Conservation (phyloP, 2,329 filamentous ascomycete genomes). For the Diaporthe sp. region DNA sequence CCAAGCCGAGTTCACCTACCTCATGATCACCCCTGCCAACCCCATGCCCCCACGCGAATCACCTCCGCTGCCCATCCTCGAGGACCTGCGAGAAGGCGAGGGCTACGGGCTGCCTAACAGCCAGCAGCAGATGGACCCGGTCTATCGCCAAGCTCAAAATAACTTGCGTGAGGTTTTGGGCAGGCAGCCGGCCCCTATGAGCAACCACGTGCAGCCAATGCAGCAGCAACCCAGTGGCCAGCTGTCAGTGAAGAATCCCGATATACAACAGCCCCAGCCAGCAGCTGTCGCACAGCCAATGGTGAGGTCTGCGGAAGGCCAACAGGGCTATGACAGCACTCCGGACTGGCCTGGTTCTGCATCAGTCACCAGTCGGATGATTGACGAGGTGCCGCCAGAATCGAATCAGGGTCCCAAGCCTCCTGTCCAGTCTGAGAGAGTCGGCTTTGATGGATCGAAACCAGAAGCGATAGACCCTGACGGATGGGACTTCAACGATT, state of each 20-base stretch:
- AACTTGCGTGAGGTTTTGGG: slow-evolving; percentile 35
- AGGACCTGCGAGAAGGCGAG: slow-evolving; percentile 70
- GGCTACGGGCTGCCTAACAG: slow-evolving; percentile 58
- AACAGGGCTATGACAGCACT: slow-evolving; percentile 47
- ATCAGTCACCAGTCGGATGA: slow-evolving; percentile 42
- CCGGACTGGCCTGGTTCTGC: slow-evolving; percentile 50
- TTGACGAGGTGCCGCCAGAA: slow-evolving; percentile 43
- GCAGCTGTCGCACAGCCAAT: slow-evolving; percentile 53
- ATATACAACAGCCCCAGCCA: slow-evolving; percentile 50
- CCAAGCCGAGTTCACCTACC: slow-evolving; percentile 75
- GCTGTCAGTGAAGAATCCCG: slow-evolving; percentile 47
- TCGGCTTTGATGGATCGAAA: slow-evolving; percentile 62
- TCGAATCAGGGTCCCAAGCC: slow-evolving; percentile 56
- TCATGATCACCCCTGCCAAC: slow-evolving; percentile 77
- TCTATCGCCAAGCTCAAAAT: slow-evolving; percentile 29
- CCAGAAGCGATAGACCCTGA: slow-evolving; percentile 69
- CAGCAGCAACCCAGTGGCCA: slow-evolving; percentile 51
- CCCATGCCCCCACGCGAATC: slow-evolving; percentile 74
- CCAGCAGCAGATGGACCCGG: slow-evolving; percentile 55
- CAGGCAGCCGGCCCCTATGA: slow-evolving; percentile 53
- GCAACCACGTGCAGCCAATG: slow-evolving; percentile 64
- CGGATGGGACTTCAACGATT: slow-evolving; percentile 94
- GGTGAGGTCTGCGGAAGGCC: slow-evolving; percentile 32
- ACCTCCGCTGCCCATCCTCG: slow-evolving; percentile 68
- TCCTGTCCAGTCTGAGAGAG: slow-evolving; percentile 54